These are phyloP conservation scores for Hyparrhenia diplandra DNA, from an alignment of 176 grass and related monocot species.

Conservation along the genomic window DNA sequence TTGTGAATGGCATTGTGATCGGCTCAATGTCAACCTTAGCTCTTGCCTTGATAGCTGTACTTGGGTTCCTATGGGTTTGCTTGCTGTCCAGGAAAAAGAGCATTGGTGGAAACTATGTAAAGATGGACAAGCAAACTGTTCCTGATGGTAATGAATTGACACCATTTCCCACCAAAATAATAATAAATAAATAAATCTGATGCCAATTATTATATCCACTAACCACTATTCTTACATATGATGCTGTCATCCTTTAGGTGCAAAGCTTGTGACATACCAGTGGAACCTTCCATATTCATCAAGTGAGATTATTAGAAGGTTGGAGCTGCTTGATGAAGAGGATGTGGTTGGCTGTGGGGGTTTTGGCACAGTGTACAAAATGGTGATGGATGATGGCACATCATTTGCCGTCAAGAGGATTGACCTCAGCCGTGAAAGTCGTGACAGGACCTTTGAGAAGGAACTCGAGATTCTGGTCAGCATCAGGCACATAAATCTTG, in stretches of 20 bases:
- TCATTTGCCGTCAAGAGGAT: conserved; percentile 91
- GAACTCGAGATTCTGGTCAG: conserved; percentile 91
- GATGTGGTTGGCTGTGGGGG: conserved; percentile 83
- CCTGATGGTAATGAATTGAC: conserved; percentile 53
- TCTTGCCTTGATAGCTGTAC: conserved; percentile 58
- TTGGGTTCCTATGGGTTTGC: conserved; percentile 88
- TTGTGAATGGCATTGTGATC: conserved; percentile 87
- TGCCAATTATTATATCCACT: background rate
- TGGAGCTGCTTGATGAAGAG: conserved; percentile 84
- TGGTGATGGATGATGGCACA: conserved; percentile 82
- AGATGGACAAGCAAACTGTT: conserved; percentile 64
- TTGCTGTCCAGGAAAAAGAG: conserved; percentile 83
- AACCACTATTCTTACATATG: background rate
- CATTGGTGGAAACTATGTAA: conserved; percentile 56
- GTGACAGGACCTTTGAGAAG: conserved; percentile 70
- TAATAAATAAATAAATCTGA: no score
- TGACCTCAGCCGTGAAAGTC: conserved; percentile 44
- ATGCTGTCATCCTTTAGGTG: conserved; percentile 36
- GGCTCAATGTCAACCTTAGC: conserved; percentile 96
- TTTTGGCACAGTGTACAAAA: conserved; percentile 92
- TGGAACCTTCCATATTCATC: conserved; percentile 92
- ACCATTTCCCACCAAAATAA: background rate
- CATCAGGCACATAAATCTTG: conserved; percentile 94
- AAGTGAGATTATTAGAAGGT: conserved; percentile 77
- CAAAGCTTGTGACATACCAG: conserved; percentile 91